A percentile compares a stretch with the other conserved stretches of the same genome.
Conservation (phyloP, 768 basidiomycete genomes). For the Chiua virens region DNA sequence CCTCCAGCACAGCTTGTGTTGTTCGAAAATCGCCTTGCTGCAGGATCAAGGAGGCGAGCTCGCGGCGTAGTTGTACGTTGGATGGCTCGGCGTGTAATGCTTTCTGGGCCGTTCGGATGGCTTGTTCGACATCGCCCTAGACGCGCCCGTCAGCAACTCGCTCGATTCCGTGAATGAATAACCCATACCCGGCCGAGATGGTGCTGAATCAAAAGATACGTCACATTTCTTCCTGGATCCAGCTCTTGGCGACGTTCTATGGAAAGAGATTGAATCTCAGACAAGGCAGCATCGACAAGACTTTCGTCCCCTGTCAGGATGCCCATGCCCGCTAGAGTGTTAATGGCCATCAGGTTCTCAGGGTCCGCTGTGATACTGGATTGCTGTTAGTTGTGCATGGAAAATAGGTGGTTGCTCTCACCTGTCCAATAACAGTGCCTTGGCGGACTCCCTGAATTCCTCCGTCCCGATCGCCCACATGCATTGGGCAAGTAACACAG, state of each 20-base stretch:
- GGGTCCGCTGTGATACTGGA: conserved; percentile 73
- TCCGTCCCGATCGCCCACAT: conserved; percentile 81
- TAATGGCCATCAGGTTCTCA: conserved; percentile 79
- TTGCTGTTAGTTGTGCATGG: conserved; percentile 13
- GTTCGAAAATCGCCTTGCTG: conserved; percentile 43
- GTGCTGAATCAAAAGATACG: conserved; percentile 71
- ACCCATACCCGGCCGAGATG: conserved; percentile 66
- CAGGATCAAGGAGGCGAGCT: conserved; percentile 55
- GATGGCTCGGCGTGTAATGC: conserved; percentile 59
- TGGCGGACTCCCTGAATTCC: conserved; percentile 76
- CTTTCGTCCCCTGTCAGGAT: conserved; percentile 75
- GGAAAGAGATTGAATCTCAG: conserved; percentile 73
- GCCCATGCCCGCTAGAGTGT: conserved; percentile 86
- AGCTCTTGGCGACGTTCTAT: conserved; percentile 61
- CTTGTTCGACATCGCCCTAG: conserved; percentile 51
- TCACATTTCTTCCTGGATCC: conserved; percentile 70
- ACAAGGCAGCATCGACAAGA: conserved; percentile 82
- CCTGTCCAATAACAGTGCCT: conserved; percentile 81
- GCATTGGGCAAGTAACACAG: conserved; percentile 78
- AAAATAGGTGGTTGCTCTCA: conserved; percentile 34
- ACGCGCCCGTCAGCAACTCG: background rate
- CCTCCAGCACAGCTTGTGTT: conserved; percentile 49
- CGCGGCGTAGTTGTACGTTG: conserved; percentile 45
- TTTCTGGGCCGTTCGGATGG: conserved; percentile 54
- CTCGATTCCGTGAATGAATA: background rate